Percentiles rank a stretch among this genome's conserved stretches.
These are phyloP conservation scores for Voacanga thouarsii DNA, from an alignment of 257 asterid species.

Conservation along the genomic window DNA sequence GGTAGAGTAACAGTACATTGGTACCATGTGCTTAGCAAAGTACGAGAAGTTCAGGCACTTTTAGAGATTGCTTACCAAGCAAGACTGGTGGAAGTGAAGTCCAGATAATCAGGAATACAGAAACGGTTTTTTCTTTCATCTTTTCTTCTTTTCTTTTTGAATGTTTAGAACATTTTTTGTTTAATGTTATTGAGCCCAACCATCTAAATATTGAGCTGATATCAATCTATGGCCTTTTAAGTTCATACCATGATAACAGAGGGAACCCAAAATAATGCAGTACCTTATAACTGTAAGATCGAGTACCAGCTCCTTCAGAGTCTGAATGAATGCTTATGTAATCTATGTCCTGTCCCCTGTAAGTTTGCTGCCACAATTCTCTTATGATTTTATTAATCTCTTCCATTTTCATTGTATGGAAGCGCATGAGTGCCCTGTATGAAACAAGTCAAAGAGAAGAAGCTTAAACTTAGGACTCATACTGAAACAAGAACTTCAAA, in stretches of 20 bases:
- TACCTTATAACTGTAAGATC: conserved; percentile 97
- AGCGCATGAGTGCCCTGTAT: conserved; percentile 93
- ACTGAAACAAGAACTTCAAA: background rate
- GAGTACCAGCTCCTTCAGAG: conserved; percentile 91
- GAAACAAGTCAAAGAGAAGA: conserved; percentile 22
- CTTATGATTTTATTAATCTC: conserved; percentile 96
- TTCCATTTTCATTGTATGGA: conserved; percentile 98
- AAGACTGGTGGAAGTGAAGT: background rate
- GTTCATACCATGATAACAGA: background rate
- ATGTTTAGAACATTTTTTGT: background rate
- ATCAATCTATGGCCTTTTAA: background rate
- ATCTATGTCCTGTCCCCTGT: conserved; percentile 99
- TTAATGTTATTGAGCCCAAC: background rate
- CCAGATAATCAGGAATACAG: background rate
- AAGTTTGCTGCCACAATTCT: conserved; percentile 98
- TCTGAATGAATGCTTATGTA: conserved; percentile 93
- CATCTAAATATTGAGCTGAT: background rate
- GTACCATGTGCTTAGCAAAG: background rate
- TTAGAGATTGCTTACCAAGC: conserved; percentile 1
- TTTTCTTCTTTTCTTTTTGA: background rate
- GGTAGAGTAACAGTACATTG: background rate
- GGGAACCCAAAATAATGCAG: conserved; percentile 1
- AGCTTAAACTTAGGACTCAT: background rate
- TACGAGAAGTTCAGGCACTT: background rate
- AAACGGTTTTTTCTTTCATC: background rate